Evolutionary conservation across 768 basidiomycete species (phyloP), one percentile per base, ranked within the genome.

Genomic region (Termitomyces sp.): DNA sequence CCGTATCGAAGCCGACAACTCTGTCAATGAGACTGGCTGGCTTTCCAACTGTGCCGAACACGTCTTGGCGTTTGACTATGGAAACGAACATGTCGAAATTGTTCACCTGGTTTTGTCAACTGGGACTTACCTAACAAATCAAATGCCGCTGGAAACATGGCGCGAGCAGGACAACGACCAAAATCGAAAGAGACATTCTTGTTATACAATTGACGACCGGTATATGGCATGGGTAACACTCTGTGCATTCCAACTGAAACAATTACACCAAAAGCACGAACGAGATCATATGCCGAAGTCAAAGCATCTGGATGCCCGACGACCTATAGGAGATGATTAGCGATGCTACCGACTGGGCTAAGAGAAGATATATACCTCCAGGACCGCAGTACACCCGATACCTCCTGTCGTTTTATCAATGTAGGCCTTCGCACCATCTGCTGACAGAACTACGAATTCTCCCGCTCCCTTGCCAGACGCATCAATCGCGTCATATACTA

Each of bases 161-260:
- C 83, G 14, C 86, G 82, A 5, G 89, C 88, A 16, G 89, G 90
- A 61, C 89, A 91, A 9, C 89, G 82, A 9, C 91, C 91, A 66
- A 91, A 92, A 63, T 89, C 85, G 25, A 90, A 73, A 0, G 86
- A 88, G 7, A 90, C 78, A 67, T 91, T 92, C 71, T 89, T 89
- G 74, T 85, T 74, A 69, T 91, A 92, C 55, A 85, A 65, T 42
- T 85, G 74, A 9, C 72, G 69, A 3, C 81, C 77, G 11, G 77
- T 81, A 61, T 85, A 81, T 1, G 86, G 85, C 39, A 88, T 61
- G 21, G 68, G 74, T 1, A 71, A 72, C 48, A 69, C 74, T 54
- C 82, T 79, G 56, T 90, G 88, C 10, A 88, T 86, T 8, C 89
- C 88, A 3, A 91, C 88, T 7, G 88, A 89, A 32, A 78, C 77